Evolutionary conservation across 2,329 filamentous ascomycete genomes (phyloP), one percentile per base, ranked within the genome.

Genomic region (Cercospora brassicicola): DNA sequence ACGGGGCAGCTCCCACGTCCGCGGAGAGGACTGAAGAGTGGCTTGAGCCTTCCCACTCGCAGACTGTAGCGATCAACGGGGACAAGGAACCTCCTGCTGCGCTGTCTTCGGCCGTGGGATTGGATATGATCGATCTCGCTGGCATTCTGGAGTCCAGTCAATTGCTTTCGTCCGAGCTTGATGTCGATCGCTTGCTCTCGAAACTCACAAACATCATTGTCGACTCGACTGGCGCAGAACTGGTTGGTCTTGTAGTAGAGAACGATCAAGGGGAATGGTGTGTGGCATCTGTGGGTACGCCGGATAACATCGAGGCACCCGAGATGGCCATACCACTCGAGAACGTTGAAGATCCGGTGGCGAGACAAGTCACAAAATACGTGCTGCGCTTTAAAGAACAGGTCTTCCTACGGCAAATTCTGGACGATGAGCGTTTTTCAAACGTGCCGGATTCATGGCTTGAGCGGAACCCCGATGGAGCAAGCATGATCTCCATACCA

Each of bases 191-290:
- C 73, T 84, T 94, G 3, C 84, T 94, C 69, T 89, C 90, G 74
- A 93, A 91, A 51, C 92, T 94, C 88, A 92, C 90, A 73, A 89
- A 92, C 69, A 91, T 94, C 69, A 92, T 94, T 59, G 79, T 94
- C 28, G 90, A 93, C 72, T 92, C 90, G 0, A 93, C 90, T 62
- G 91, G 90, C 45, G 90, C 90, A 8, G 90, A 90, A 2, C 83
- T 90, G 5, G 91, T 90, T 18, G 91, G 90, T 13, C 91, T 94
- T 63, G 85, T 93, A 23, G 88, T 93, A 8, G 88, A 91, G 73
- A 90, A 91, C 66, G 86, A 89, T 56, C 86, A 87, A 45, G 81
- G 82, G 3, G 81, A 82, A 30, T 94, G 91, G 90, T 90, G 86
- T 72, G 87, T 94, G 30, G 90, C 90, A 20, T 90, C 91, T 3